A percentile compares a stretch with the other conserved stretches of the same genome.
Evolutionary conservation across 2,329 filamentous ascomycete species (phyloP).

Genomic region (Zymoseptoria passerinii): DNA sequence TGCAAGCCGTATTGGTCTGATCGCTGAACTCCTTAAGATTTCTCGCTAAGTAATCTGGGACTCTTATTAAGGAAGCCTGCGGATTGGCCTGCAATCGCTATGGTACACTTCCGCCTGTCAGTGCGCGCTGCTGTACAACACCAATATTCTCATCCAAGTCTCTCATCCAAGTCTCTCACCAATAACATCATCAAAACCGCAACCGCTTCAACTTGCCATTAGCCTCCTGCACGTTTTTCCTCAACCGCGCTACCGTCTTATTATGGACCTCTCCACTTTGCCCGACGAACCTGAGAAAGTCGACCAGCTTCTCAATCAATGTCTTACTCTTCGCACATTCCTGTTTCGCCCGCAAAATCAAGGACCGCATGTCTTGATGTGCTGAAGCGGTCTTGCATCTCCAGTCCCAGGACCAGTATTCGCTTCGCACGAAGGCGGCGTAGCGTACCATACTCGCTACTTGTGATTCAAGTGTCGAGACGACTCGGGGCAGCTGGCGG

Average conservation of each 20-base stretch:
- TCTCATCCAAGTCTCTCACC: background rate
- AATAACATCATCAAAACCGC: background rate
- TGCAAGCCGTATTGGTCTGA: too few relatives aligned
- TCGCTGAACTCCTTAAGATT: too few relatives aligned
- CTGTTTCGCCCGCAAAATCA: constrained; percentile 8
- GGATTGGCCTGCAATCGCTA: too few relatives aligned
- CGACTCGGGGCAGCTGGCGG: constrained; percentile 6
- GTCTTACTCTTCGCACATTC: constrained; percentile 5
- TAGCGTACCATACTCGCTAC: constrained; percentile 9
- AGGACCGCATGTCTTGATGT: constrained; percentile 12
- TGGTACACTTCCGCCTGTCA: too few relatives aligned
- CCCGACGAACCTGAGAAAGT: constrained; percentile 11
- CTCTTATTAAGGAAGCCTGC: too few relatives aligned
- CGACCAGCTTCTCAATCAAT: constrained; percentile 10
- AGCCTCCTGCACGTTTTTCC: background rate
- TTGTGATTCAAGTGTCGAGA: constrained; percentile 10
- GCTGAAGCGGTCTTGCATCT: constrained; percentile 12
- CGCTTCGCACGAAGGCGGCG: constrained; percentile 12
- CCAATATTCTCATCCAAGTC: too few relatives aligned
- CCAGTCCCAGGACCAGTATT: constrained; percentile 18
- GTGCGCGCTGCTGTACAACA: too few relatives aligned
- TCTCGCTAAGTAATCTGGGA: too few relatives aligned
- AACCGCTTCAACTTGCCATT: background rate
- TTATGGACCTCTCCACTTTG: background rate
- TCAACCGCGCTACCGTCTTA: background rate